phyloP scores from a whole-genome alignment of 805 yeast genomes.

The Spathaspora boniae region DNA sequence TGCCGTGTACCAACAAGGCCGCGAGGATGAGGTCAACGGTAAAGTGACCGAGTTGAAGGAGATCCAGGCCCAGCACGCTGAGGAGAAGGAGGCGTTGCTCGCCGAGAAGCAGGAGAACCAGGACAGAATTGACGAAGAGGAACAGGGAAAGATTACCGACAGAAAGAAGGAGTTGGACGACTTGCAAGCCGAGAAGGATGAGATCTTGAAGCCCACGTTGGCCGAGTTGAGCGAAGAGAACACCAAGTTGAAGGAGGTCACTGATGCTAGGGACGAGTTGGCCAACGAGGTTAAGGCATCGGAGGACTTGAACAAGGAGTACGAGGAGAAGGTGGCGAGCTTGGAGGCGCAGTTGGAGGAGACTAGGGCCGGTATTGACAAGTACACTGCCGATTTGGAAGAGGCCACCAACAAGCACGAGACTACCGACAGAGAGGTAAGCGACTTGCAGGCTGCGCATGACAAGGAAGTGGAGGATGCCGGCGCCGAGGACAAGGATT shows the following conservation, averaged over 20 bases:
- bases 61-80: constrained; percentile 37
- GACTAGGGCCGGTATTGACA: constrained; percentile 35
- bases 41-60: constrained; percentile 28
- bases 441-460: constrained; percentile 26
- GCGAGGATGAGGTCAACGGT: constrained; percentile 27
- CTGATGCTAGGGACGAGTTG: constrained; percentile 45
- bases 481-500: constrained; percentile 27
- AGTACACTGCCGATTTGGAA: constrained; percentile 29
- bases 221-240: constrained; percentile 51
- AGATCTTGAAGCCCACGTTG: constrained; percentile 50
- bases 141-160: constrained; percentile 39
- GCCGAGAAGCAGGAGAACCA: constrained; percentile 46
- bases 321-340: constrained; percentile 41
- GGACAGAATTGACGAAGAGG: constrained; percentile 41
- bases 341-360: constrained; percentile 43
- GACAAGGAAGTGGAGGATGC: constrained; percentile 23
- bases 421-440: constrained; percentile 36
- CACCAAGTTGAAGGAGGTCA: constrained; percentile 46
- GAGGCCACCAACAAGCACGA: constrained; percentile 35
- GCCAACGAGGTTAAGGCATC: constrained; percentile 42
- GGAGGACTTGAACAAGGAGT: constrained; percentile 43
- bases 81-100: constrained; percentile 39
- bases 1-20: constrained; percentile 25
- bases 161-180: constrained; percentile 46
- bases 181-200: constrained; percentile 52